Base-by-base conservation (phyloP, 2,329 filamentous ascomycete genomes). In the Tolypocladium endophyticum region DNA sequence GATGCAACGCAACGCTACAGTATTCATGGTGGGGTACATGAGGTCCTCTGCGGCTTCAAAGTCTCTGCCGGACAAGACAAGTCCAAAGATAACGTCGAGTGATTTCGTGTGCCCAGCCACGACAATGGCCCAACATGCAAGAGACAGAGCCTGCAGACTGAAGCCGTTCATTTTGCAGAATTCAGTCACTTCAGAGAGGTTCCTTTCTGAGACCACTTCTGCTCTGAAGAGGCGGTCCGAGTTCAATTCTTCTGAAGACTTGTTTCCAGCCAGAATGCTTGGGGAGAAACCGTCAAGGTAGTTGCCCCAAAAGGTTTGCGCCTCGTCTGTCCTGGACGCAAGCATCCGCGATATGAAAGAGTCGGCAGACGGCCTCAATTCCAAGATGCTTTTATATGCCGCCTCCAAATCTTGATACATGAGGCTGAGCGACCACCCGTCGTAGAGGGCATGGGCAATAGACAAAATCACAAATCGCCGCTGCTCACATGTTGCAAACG, bases 11-110 rank as follows among this genome's bases (percentile, higher is more conserved):
- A 96, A 78, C 0, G 88, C 83, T 0, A 96, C 86, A 0, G 92
- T 96, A 68, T 96, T 97, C 89, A 97, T 96, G 0, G 89, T 90
- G 0, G 92, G 93, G 67, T 96, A 97, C 68, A 92, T 79, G 16
- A 93, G 73, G 33, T 82, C 72, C 52, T 88, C 82, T 0, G 85
- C 82, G 20, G 83, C 81, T 54, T 89, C 86, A 12, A 84, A 85
- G 60, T 94, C 90, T n/a, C 93, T 83, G 20, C 93, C 92, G 0
- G 91, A 92, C 16, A 96, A 77, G 1, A 97, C 87, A 0, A 90
- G 83, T 0, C 93, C 93, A 68, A 94, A 96, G 0, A 85, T 81
- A 4, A 96, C 82, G 64, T 96, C 92, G 0, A 95, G 79, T 0
- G 81, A 82, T 3, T 78, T 74, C 1, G 82, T 78, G 55, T 84